Evolutionary conservation across 352 stramenopile species (phyloP).

Genomic region (Achlya hypogyna): DNA sequence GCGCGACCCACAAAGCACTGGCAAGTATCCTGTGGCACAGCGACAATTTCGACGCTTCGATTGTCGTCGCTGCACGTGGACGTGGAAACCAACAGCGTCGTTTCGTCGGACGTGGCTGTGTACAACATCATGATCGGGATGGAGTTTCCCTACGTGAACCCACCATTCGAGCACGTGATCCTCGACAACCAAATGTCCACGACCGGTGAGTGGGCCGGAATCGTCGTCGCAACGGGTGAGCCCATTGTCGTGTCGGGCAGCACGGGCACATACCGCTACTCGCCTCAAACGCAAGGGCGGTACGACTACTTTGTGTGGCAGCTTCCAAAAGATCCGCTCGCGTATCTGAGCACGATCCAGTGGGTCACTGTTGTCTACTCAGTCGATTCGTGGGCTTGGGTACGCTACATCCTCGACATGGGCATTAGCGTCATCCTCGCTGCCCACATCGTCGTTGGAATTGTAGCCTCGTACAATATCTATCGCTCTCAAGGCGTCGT

Average conservation of each 20-base stretch:
- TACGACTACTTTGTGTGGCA: slow-evolving; percentile 6
- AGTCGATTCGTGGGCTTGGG: not conserved
- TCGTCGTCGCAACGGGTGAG: not conserved
- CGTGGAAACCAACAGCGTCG: not conserved
- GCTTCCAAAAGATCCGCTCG: not conserved
- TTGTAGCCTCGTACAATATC: not conserved
- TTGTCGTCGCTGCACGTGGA: not conserved
- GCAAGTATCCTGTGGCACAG: not conserved
- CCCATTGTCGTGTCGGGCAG: not conserved
- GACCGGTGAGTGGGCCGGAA: not conserved
- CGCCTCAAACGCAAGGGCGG: not conserved
- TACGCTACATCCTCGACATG: not conserved
- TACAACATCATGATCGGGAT: not conserved
- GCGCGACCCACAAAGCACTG: not conserved
- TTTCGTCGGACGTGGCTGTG: not conserved
- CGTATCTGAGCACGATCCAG: not conserved
- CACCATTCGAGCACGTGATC: not conserved
- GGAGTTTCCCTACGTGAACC: not conserved
- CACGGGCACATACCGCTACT: not conserved
- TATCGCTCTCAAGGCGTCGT: not conserved
- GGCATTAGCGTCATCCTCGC: not conserved
- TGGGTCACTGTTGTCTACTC: not conserved
- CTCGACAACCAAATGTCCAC: not conserved
- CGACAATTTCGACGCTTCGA: not conserved
- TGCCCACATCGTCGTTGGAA: not conserved